phyloP scores from a whole-genome alignment of 768 basidiomycete genomes.

The Rubroboletus pulcherrimus region DNA sequence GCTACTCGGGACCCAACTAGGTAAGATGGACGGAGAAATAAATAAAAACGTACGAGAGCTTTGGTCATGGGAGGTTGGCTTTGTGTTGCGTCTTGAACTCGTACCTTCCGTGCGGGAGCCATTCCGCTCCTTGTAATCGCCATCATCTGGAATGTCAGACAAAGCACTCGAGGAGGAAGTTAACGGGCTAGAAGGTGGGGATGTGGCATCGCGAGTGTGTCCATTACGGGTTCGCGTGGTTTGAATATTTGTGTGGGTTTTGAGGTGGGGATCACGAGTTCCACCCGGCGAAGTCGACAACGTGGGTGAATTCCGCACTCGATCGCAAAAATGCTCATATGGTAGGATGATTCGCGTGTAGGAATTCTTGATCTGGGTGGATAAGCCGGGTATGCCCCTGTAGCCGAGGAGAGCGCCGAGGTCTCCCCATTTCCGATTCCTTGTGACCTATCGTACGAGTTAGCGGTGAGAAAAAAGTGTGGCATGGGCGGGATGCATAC shows the following conservation, averaged over 20 bases:
- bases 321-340: constrained; percentile 88
- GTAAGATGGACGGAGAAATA: constrained; percentile 4
- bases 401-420: constrained; percentile 82
- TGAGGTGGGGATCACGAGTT: constrained; percentile 48
- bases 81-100: constrained; percentile 49
- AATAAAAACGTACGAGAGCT: constrained; percentile 32
- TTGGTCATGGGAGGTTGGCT: constrained; percentile 52
- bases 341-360: constrained; percentile 91
- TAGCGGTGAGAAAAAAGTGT: constrained; percentile 24
- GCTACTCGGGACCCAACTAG: constrained; percentile 24
- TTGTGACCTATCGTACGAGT: constrained; percentile 59
- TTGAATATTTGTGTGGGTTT: constrained; percentile 51
- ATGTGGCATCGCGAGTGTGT: constrained; percentile 44
- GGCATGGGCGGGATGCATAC: constrained; percentile 44
- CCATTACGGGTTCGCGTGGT: constrained; percentile 36
- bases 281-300: constrained; percentile 36
- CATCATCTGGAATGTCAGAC: constrained; percentile 79
- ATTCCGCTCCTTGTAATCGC: constrained; percentile 55
- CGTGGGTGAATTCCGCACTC: constrained; percentile 62
- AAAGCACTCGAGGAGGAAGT: constrained; percentile 75
- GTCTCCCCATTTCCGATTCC: constrained; percentile 83
- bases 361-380: constrained; percentile 84
- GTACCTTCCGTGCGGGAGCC: constrained; percentile 38
- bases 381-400: constrained; percentile 75
- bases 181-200: constrained; percentile 69